Evolutionary conservation across 805 yeast species (phyloP), one percentile per base, ranked within the genome.

Genomic region (Candida rishiriensis): DNA sequence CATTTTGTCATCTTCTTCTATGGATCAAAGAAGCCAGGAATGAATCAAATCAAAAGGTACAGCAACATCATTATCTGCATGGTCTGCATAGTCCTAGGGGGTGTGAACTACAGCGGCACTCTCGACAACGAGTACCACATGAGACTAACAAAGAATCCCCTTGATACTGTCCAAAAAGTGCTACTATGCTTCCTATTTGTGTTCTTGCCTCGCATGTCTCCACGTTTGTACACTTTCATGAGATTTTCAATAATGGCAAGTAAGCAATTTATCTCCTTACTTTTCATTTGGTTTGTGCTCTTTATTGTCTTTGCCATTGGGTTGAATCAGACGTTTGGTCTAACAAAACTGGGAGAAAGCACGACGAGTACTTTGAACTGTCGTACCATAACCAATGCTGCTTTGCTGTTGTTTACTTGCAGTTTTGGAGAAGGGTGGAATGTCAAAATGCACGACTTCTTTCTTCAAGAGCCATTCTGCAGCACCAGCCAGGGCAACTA

Each of bases 381-480:
- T 51, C 67, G 97, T 44, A 82, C 93, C 0, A 86, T 88, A 2
- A 85, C 90, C 1, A 87, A 85, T 53, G 75, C 95, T 0, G 62
- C 89, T 54, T 73, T 88, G 36, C 60, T 88, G 16, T 65, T 88
- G 16, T 88, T 88, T 66, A 73, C 85, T 47, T 79, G 84, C 71
- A 83, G 90, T 65, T 86, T 88, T 60, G 97, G 96, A 5, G 96
- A 88, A 64, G 91, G 91, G 2, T 88, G 97, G 97, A 88, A 88
- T 57, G 75, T 81, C 51, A 73, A 85, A 21, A 81, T 88, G 89
- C 72, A 70, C 35, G 96, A 88, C 59, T 83, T 74, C 55, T 71
- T 81, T 1, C 57, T 88, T 3, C 69, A 67, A 15, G 53, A 65
- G 1, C 97, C 97, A 0, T 81, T 68, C 52, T 88, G 97, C 56